Conservation (phyloP, 1,284 basidiomycete species). For the Naganishia sp. region DNA sequence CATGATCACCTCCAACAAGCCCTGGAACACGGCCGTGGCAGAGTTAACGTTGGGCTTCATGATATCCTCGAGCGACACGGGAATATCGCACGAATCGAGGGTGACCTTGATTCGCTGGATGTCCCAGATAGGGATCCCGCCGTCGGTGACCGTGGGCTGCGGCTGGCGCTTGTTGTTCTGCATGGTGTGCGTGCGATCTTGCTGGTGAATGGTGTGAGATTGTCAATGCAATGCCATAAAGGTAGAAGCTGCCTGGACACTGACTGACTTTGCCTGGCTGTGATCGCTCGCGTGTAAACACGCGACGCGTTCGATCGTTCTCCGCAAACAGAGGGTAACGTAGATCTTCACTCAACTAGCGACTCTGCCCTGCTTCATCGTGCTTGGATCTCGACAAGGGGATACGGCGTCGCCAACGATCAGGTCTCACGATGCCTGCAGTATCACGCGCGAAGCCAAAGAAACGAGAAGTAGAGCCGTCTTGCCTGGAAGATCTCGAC, state of each 20-base stretch:
- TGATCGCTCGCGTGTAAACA: slow-evolving; percentile 10
- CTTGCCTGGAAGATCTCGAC: slow-evolving; percentile 22
- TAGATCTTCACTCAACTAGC: slow-evolving; percentile 19
- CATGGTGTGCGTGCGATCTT: neutral
- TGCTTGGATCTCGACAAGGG: neutral
- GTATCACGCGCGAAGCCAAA: neutral
- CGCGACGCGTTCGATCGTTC: slow-evolving; percentile 19
- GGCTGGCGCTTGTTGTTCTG: slow-evolving; percentile 29
- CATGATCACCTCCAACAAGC: slow-evolving; percentile 68
- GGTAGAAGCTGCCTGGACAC: slow-evolving; percentile 23
- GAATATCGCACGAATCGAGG: slow-evolving; percentile 27
- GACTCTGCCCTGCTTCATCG: neutral
- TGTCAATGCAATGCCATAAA: too few relatives aligned
- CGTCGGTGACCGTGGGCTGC: slow-evolving; percentile 15
- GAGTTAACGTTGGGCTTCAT: slow-evolving; percentile 63
- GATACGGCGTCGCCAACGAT: too few relatives aligned
- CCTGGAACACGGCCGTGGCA: slow-evolving; percentile 59
- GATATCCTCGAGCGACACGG: slow-evolving; percentile 67
- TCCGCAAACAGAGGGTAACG: neutral
- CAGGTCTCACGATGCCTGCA: slow-evolving; percentile 11
- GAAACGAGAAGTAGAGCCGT: neutral
- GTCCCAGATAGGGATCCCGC: slow-evolving; percentile 24
- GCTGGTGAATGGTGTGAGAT: too few relatives aligned
- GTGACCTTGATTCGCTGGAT: slow-evolving; percentile 27
- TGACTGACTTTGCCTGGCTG: neutral